These are phyloP conservation scores for Clonostachys sp. DNA, from an alignment of 2,329 filamentous ascomycete genomes.

Conservation along the genomic window DNA sequence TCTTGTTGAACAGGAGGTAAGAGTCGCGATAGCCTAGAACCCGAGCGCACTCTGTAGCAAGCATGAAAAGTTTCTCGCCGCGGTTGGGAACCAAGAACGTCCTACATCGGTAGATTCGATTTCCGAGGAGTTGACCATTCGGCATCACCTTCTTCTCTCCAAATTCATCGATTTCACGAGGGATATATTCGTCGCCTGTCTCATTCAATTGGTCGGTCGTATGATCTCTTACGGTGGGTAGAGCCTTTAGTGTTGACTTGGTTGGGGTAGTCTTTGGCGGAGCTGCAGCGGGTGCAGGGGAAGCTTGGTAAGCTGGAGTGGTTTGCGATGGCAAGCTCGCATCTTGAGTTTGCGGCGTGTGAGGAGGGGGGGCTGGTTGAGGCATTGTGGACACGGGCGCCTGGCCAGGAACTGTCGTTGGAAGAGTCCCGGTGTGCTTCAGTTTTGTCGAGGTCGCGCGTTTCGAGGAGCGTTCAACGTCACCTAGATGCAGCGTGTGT, in stretches of 20 bases:
- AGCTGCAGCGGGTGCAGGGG: slow-evolving; percentile 34
- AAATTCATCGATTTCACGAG: slow-evolving; percentile 85
- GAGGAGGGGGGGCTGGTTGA: slow-evolving; percentile 39
- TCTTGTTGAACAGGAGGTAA: slow-evolving; percentile 99
- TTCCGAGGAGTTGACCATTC: slow-evolving; percentile 77
- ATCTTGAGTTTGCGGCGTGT: slow-evolving; percentile 49
- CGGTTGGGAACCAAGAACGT: slow-evolving; percentile 91
- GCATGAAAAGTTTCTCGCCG: slow-evolving; percentile 95
- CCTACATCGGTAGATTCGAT: slow-evolving; percentile 84
- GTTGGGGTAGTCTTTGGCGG: slow-evolving; percentile 78
- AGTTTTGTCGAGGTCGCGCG: slow-evolving; percentile 15
- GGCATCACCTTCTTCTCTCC: slow-evolving; percentile 90
- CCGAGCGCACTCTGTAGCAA: slow-evolving; percentile 93
- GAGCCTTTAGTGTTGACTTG: slow-evolving; percentile 83
- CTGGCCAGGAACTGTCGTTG: slow-evolving; percentile 52
- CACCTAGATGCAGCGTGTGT: too few relatives aligned
- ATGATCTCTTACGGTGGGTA: slow-evolving; percentile 94
- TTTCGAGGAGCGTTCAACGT: too few relatives aligned
- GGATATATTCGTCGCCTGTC: slow-evolving; percentile 90
- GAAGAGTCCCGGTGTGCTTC: slow-evolving; percentile 32
- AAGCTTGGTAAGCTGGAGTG: slow-evolving; percentile 9
- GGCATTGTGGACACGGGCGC: slow-evolving; percentile 34
- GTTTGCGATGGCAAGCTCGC: slow-evolving; percentile 36
- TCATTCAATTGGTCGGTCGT: slow-evolving; percentile 91
- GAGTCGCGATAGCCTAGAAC: slow-evolving; percentile 93